Base-by-base conservation (phyloP, 106 monocot species). In the Dioscorea alata region DNA sequence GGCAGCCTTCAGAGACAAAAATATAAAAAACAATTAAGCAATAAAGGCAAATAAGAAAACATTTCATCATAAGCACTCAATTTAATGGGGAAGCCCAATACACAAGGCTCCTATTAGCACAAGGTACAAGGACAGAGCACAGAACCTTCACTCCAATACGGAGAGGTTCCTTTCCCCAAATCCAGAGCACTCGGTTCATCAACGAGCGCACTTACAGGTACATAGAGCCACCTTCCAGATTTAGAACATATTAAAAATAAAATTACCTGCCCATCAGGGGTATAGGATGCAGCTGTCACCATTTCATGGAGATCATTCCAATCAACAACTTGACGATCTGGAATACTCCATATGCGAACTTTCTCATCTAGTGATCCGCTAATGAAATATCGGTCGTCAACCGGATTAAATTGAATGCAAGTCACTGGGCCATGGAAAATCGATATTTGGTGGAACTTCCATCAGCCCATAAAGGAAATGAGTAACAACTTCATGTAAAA, bases 271-370 rank as follows among this genome's bases (percentile, higher is more conserved):
- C 97, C 97, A 67, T 97, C 97, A 57, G 97, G 97, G 24, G 86
- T 85, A 75, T 89, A 97, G 68, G 92, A 97, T 73, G 79, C 92
- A 71, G 97, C 92, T 63, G 97, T 97, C 28, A 97, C 79, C 78
- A 97, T 97, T 79, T 92, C 97, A 85, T 97, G 86, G 56, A 92
- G 75, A 79, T 97, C 97, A 78, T 69, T 83, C 97, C 97, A 97
- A 57, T 89, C 97, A 74, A 97, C 97, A 72, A 97, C 78, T 76
- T 92, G 82, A 18, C 92, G 89, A 70, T 83, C 73, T 50, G 84
- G 84, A 33, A 92, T 87, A 69, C 87, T 97, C 97, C 97, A 97
- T 60, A 97, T 73, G 50, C 97, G 88, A 5, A 97, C 92, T 64
- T 97, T 97, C 57, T 82, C 76, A 83, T 97, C 97, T 28, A 97